Conservation (phyloP, 768 basidiomycete genomes). For the Xerocomus potaroensis region DNA sequence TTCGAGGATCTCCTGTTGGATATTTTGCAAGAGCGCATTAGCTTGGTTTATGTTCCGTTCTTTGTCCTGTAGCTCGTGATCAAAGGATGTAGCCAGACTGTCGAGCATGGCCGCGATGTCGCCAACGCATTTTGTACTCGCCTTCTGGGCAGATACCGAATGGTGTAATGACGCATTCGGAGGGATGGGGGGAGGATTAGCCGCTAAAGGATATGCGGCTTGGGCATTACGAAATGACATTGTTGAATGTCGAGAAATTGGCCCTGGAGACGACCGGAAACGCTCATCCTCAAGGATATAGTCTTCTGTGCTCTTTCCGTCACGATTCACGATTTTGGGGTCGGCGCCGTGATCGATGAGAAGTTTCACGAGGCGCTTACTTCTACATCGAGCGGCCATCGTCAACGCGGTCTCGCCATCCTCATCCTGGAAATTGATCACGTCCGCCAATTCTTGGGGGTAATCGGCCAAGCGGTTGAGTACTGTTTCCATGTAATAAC, state of each 20-base stretch:
- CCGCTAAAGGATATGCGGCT: slow-evolving; percentile 38
- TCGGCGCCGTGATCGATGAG: slow-evolving; percentile 96
- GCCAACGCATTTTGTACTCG: slow-evolving; percentile 78
- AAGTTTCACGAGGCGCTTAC: slow-evolving; percentile 91
- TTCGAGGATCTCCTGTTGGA: slow-evolving; percentile 87
- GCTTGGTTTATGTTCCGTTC: slow-evolving; percentile 91
- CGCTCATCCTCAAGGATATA: slow-evolving; percentile 98
- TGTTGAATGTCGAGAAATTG: slow-evolving; percentile 57
- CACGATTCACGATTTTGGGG: slow-evolving; percentile 89
- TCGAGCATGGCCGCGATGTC: slow-evolving; percentile 87
- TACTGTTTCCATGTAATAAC: slow-evolving; percentile 99
- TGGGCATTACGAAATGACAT: slow-evolving; percentile 77
- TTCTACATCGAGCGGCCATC: slow-evolving; percentile 91
- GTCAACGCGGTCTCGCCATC: slow-evolving; percentile 98
- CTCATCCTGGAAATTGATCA: slow-evolving; percentile 99
- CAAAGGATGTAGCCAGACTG: slow-evolving; percentile 83
- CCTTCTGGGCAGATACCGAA: slow-evolving; percentile 80
- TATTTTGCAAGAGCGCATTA: slow-evolving; percentile 76
- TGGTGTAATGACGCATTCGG: slow-evolving; percentile 71
- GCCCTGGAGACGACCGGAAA: slow-evolving; percentile 86
- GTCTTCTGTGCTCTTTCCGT: slow-evolving; percentile 96
- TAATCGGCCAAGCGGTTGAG: slow-evolving; percentile 84
- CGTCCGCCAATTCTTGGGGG: slow-evolving; percentile 93
- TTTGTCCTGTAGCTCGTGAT: slow-evolving; percentile 87
- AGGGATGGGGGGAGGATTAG: slow-evolving; percentile 39